Percentiles rank a stretch among this genome's conserved stretches.
These are phyloP conservation scores for Cladosporium oxysporum DNA, from an alignment of 2,329 filamentous ascomycete species.

Conservation along the genomic window DNA sequence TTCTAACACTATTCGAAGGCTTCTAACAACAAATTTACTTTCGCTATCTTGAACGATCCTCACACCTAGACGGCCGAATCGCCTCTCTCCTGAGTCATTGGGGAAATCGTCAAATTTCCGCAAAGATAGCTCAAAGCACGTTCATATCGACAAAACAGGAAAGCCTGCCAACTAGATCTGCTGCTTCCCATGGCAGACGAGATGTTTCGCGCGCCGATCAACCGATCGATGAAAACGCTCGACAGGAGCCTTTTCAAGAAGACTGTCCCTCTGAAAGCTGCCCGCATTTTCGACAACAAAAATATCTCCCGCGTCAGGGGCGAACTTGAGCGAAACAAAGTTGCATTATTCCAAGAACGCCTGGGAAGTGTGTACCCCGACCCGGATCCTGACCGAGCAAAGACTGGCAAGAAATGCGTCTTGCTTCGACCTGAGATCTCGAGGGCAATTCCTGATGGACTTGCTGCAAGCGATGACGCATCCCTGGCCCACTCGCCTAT, in stretches of 20 bases:
- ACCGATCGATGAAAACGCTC: constrained; percentile 75
- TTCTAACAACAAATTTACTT: neutral
- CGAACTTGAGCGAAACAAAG: constrained; percentile 63
- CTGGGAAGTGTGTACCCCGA: constrained; percentile 65
- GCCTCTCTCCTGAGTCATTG: constrained; percentile 14
- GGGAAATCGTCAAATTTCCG: constrained; percentile 16
- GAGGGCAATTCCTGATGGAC: constrained; percentile 44
- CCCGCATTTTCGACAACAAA: constrained; percentile 71
- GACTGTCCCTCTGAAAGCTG: constrained; percentile 74
- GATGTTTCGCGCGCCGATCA: constrained; percentile 77
- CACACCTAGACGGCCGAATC: neutral
- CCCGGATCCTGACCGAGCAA: constrained; percentile 57
- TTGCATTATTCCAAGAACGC: constrained; percentile 66
- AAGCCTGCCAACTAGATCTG: neutral
- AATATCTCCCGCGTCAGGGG: constrained; percentile 73
- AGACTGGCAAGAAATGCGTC: constrained; percentile 47
- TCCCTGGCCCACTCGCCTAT: constrained; percentile 71
- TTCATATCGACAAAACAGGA: neutral
- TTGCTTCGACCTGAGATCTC: constrained; percentile 47
- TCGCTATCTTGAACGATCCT: neutral
- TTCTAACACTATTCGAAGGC: neutral
- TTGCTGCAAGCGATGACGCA: neutral
- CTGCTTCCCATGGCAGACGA: constrained; percentile 33
- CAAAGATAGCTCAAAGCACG: constrained; percentile 23
- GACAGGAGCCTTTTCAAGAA: constrained; percentile 83